phyloP scores from a whole-genome alignment of 163 green algal species.

The Chlorella variabilis region DNA sequence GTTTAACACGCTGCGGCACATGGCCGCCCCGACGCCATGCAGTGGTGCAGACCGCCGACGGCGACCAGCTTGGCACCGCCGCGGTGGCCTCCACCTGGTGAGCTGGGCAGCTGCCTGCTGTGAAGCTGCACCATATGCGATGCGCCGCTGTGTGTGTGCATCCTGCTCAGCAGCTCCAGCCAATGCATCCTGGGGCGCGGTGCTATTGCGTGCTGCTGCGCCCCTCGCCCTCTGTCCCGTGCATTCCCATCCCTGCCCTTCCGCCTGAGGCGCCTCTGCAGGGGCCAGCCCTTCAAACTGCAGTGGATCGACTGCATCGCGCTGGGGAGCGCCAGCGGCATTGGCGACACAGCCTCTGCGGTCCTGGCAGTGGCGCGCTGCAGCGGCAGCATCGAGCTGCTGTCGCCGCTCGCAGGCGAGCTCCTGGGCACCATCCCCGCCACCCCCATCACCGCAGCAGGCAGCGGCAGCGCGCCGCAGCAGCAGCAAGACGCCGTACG shows the following conservation, averaged over 20 bases:
- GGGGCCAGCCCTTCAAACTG: slow-evolving; percentile 35
- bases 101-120: background rate
- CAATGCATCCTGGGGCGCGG: too few species aligned
- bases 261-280: too few species aligned
- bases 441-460: background rate
- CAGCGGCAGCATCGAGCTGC: slow-evolving; percentile 44
- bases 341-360: slow-evolving; percentile 25
- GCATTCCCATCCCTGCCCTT: background rate
- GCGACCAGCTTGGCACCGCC: background rate
- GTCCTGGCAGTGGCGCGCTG: slow-evolving; percentile 29
- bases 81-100: slow-evolving; percentile 37
- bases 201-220: too few species aligned
- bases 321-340: slow-evolving; percentile 15
- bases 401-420: slow-evolving; percentile 35
- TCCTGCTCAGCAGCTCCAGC: too few species aligned
- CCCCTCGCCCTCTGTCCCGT: too few species aligned
- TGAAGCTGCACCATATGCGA: background rate
- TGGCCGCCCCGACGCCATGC: background rate
- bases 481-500: slow-evolving; percentile 2
- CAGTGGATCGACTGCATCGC: slow-evolving; percentile 27
- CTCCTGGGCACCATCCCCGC: background rate
- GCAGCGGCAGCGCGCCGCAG: slow-evolving; percentile 11
- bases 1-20: too few species aligned
- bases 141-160: too few species aligned
- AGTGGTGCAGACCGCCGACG: slow-evolving; percentile 35